Percentiles rank a stretch among this genome's conserved stretches.
phyloP scores from a whole-genome alignment of 2,329 filamentous ascomycete species.

The Allantophomopsis lycopodina region DNA sequence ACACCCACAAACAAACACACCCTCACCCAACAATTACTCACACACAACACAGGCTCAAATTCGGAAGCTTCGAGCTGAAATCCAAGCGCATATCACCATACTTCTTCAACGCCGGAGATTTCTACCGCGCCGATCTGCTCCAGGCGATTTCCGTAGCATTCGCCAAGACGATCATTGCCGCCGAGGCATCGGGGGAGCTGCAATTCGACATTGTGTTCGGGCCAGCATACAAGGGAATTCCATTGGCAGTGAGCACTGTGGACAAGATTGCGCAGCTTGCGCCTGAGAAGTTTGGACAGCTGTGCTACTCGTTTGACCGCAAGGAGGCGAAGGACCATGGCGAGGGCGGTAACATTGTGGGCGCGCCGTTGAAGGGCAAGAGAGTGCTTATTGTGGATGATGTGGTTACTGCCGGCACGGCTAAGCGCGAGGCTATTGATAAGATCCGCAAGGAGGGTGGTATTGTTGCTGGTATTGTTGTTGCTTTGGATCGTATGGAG shows the following conservation, averaged over 20 bases:
- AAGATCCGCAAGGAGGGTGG: constrained; percentile 83
- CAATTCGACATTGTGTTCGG: constrained; percentile 81
- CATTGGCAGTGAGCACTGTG: constrained; percentile 66
- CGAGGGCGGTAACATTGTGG: constrained; percentile 87
- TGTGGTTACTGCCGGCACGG: constrained; percentile 90
- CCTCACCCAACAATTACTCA: no score
- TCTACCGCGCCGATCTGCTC: constrained; percentile 70
- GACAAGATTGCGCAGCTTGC: constrained; percentile 64
- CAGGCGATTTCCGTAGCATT: constrained; percentile 70
- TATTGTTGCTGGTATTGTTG: constrained; percentile 71
- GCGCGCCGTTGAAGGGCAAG: constrained; percentile 73
- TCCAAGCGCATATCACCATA: constrained; percentile 83
- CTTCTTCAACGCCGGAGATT: constrained; percentile 94
- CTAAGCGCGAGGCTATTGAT: constrained; percentile 80
- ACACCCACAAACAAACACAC: no score
- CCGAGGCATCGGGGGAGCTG: constrained; percentile 25
- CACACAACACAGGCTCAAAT: constrained; percentile 44
- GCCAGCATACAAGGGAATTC: constrained; percentile 95
- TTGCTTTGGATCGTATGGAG: constrained; percentile 80
- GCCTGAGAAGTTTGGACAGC: constrained; percentile 46
- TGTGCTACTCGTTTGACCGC: constrained; percentile 84
- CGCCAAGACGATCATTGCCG: constrained; percentile 46
- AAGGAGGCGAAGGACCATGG: constrained; percentile 96
- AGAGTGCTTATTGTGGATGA: constrained; percentile 86
- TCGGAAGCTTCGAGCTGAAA: constrained; percentile 81